phyloP scores from a whole-genome alignment of 768 basidiomycete species.

The Lactarius hengduanensis region DNA sequence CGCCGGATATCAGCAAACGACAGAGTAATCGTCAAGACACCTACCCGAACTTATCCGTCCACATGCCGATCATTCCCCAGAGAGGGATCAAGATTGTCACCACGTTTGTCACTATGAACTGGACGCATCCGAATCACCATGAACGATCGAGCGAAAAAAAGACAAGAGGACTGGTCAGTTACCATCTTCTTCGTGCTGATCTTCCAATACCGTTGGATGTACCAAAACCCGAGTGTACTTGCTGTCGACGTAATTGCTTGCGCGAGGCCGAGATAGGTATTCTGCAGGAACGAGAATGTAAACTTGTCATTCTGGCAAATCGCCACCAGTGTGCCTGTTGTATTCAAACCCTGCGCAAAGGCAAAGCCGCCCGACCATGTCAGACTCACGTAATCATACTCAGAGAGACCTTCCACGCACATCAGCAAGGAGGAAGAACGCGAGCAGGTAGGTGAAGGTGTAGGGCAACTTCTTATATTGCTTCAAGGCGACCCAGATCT shows the following conservation, averaged over 20 bases:
- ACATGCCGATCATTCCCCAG: conserved; percentile 85
- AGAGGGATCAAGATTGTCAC: conserved; percentile 75
- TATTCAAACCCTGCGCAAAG: conserved; percentile 65
- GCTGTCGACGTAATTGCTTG: conserved; percentile 72
- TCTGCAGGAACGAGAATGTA: conserved; percentile 75
- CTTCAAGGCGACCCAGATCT: conserved; percentile 76
- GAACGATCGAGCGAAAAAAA: background rate
- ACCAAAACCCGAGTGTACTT: conserved; percentile 78
- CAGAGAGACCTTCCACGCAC: conserved; percentile 38
- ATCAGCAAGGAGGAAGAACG: conserved; percentile 78
- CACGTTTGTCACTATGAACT: conserved; percentile 78
- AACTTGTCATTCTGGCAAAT: conserved; percentile 84
- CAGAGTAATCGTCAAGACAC: conserved; percentile 26
- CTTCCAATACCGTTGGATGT: conserved; percentile 76
- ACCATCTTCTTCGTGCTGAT: conserved; percentile 82
- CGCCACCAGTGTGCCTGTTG: conserved; percentile 67
- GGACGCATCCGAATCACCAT: background rate
- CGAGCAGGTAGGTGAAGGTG: conserved; percentile 76
- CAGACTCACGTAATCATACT: background rate
- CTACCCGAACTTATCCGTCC: conserved; percentile 72
- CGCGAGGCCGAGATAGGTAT: conserved; percentile 71
- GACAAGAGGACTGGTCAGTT: conserved; percentile 14
- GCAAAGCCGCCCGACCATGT: background rate
- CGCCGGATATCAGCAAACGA: conserved; percentile 1
- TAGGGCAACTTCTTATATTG: conserved; percentile 76